phyloP scores from a whole-genome alignment of 345 rosid genomes.

The Eucalyptus regnans region DNA sequence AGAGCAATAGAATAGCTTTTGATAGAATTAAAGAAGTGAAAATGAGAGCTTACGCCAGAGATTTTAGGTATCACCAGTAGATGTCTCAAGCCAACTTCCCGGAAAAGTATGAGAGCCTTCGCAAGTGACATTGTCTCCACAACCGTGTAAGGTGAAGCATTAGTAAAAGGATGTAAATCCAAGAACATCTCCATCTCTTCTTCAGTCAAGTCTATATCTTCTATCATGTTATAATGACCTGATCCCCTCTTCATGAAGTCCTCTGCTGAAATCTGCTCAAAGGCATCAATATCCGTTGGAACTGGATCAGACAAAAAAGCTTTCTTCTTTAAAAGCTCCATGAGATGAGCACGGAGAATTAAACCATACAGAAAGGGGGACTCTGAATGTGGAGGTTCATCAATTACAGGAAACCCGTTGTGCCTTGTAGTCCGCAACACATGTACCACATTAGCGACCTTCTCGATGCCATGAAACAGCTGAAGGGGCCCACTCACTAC shows the following conservation, averaged over 20 bases:
- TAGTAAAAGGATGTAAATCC: conserved; percentile 81
- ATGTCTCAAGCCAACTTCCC: conserved; percentile 84
- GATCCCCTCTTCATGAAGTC: conserved; percentile 80
- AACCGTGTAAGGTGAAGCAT: conserved; percentile 88
- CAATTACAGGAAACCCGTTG: conserved; percentile 78
- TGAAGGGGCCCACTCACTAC: conserved; percentile 82
- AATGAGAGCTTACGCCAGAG: conserved; percentile 32
- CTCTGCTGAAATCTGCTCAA: conserved; percentile 31
- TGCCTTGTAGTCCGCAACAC: conserved; percentile 63
- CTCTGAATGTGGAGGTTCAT: conserved; percentile 38
- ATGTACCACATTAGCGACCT: conserved; percentile 60
- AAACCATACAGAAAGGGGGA: conserved; percentile 54
- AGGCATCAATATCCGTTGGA: conserved; percentile 14
- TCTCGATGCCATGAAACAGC: conserved; percentile 63
- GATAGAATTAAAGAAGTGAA: conserved; percentile 1
- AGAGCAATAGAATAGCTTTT: background rate
- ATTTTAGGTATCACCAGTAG: conserved; percentile 72
- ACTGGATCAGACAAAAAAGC: conserved; percentile 39
- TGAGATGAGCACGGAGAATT: conserved; percentile 74
- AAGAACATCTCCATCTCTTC: conserved; percentile 88
- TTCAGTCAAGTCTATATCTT: conserved; percentile 53
- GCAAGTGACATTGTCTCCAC: conserved; percentile 95
- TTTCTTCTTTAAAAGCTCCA: conserved; percentile 61
- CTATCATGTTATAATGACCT: conserved; percentile 43
- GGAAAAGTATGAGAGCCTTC: conserved; percentile 75